These are phyloP conservation scores for Fusarium abutilonis DNA, from an alignment of 2,329 filamentous ascomycete genomes.

Conservation along the genomic window DNA sequence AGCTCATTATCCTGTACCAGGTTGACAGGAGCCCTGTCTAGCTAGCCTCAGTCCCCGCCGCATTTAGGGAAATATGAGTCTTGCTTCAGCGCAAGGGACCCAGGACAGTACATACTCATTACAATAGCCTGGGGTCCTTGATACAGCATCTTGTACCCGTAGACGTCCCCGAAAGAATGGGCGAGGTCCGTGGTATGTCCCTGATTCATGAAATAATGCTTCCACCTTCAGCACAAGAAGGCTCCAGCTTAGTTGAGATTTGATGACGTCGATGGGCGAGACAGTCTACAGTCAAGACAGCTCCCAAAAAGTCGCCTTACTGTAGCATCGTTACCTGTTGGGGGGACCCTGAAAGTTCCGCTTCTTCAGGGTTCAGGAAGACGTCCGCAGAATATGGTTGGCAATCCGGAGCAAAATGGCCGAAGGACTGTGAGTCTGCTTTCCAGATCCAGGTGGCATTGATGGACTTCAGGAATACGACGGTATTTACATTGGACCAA, in stretches of 20 bases:
- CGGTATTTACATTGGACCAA: conserved; percentile 9
- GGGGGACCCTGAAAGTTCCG: conserved; percentile 32
- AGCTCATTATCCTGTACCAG: conserved; percentile 19
- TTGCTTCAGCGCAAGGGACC: not conserved
- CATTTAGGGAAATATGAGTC: not conserved
- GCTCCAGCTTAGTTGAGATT: not conserved
- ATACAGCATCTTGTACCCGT: not conserved
- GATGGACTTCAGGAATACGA: conserved; percentile 7
- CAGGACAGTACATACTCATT: not conserved
- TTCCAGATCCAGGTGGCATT: conserved; percentile 15
- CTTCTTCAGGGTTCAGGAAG: conserved; percentile 20
- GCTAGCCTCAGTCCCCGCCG: conserved; percentile 5
- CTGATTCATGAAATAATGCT: not conserved
- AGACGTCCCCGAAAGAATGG: not conserved
- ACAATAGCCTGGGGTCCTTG: not conserved
- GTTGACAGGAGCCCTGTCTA: conserved; percentile 9
- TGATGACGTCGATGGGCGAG: conserved; percentile 26
- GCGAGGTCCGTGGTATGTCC: not conserved
- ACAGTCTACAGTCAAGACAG: conserved; percentile 7
- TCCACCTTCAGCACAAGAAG: not conserved
- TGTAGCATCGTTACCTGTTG: conserved; percentile 5
- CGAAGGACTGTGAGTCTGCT: conserved; percentile 17
- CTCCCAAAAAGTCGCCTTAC: not conserved
- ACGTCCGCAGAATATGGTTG: conserved; percentile 10
- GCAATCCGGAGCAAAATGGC: conserved; percentile 42